Percentiles rank a stretch among this genome's conserved stretches.
Conservation (phyloP, 192 early-diverging fungal genomes). For the Blastocladiella britannica region DNA sequence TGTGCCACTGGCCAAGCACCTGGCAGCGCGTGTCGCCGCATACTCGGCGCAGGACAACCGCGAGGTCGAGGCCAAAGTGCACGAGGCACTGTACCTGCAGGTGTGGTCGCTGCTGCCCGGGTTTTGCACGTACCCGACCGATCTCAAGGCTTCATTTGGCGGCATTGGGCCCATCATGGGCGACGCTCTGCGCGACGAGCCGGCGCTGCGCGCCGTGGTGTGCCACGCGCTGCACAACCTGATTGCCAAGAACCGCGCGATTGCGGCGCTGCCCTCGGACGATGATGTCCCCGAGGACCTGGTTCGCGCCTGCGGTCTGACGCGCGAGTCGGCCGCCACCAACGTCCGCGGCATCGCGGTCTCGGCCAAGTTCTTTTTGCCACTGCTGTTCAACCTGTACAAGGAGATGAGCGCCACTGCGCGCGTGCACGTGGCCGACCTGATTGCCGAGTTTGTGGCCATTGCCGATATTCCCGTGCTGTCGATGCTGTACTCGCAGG, state of each 20-base stretch:
- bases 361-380: not conserved
- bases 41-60: conserved; percentile 28
- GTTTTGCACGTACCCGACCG: conserved; percentile 64
- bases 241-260: conserved; percentile 3
- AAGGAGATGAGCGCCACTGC: not conserved
- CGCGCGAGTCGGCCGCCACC: not conserved
- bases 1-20: conserved; percentile 56
- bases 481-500: not conserved
- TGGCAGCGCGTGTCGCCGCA: conserved; percentile 38
- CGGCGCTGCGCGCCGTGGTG: conserved; percentile 2
- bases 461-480: not conserved
- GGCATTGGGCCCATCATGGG: conserved; percentile 49
- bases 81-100: conserved; percentile 68
- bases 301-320: not conserved
- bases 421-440: not conserved
- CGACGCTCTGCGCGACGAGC: conserved; percentile 32
- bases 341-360: not conserved
- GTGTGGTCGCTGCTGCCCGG: conserved; percentile 70
- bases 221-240: conserved; percentile 2
- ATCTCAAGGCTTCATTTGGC: conserved; percentile 24
- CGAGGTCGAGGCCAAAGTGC: conserved; percentile 65
- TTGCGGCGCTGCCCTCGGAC: not conserved
- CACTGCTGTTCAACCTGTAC: not conserved
- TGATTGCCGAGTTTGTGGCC: not conserved
- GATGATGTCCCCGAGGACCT: not conserved